These are phyloP conservation scores for Acanthamoeba rhysodes DNA, from an alignment of 208 protist species.

Conservation along the genomic window DNA sequence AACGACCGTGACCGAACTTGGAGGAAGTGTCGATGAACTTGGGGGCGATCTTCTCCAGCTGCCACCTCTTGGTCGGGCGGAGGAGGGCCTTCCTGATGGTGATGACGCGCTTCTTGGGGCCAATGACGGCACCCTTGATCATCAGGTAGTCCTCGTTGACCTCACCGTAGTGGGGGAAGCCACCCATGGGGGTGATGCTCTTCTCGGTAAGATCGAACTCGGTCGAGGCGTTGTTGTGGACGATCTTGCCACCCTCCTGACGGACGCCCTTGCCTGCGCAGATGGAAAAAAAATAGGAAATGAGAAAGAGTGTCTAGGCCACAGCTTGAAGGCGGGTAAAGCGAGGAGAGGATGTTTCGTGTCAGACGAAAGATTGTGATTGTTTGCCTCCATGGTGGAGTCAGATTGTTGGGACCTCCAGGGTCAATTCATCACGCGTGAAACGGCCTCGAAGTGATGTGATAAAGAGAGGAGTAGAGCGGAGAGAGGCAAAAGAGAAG, in stretches of 20 bases:
- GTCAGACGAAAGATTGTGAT: constrained; percentile 66
- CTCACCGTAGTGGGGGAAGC: constrained; percentile 99
- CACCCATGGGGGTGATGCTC: constrained; percentile 99
- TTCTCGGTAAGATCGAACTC: constrained; percentile 99
- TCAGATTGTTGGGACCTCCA: constrained; percentile 53
- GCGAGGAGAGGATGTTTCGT: background rate
- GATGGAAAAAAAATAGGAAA: background rate
- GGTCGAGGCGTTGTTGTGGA: constrained; percentile 94
- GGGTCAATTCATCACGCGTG: constrained; percentile 53
- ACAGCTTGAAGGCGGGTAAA: background rate
- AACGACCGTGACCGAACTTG: constrained; percentile 99
- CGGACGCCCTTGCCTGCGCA: constrained; percentile 32
- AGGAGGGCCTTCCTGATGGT: constrained; percentile 98
- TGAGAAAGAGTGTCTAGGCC: background rate
- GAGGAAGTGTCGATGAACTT: constrained; percentile 99
- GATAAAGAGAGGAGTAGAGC: background rate
- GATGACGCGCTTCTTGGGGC: constrained; percentile 97
- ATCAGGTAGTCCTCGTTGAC: constrained; percentile 99
- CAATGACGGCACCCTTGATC: constrained; percentile 96
- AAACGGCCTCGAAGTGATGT: background rate
- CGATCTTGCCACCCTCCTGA: constrained; percentile 68
- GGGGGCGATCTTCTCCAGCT: constrained; percentile 95
- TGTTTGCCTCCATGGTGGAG: constrained; percentile 61
- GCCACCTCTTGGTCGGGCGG: constrained; percentile 91
- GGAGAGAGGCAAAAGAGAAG: background rate